Base-by-base conservation (phyloP, 306 rosid species). In the Corylus heterophylla region DNA sequence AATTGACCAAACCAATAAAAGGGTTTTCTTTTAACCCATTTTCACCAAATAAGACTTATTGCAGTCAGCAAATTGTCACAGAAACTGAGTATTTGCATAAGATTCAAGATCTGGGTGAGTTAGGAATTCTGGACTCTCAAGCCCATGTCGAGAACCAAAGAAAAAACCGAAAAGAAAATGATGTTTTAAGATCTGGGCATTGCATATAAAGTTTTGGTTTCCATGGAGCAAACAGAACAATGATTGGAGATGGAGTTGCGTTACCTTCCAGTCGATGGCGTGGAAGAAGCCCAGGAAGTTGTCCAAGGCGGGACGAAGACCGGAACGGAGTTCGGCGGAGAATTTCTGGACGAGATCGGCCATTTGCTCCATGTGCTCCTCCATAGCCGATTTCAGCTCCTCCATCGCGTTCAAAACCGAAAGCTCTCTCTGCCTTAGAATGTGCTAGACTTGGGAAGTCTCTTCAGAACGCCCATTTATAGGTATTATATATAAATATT, bases 181-280 rank as follows among this genome's bases (percentile, higher is more conserved):
- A 59, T 27, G 8, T 42, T 67, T n/a, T 39, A 42, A 67, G 51
- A 67, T 67, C 51, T 67, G 72, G 8, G 72, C 66, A 25, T 12
- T 59, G 66, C 37, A 59, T 25, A 11, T 59, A 12, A 49, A 10
- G 37, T 25, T 59, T 25, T 20, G 66, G 31, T 80, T 77, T 54
- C 44, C 25, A 14, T 22, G 6, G 61, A 39, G 35, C 63, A 51
- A 73, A 74, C 27, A 73, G n/a, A 2, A 22, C 25, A 9, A 10
- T 1, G 8, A 3, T 1, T 39, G 42, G 16, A 20, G 25, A 18
- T 6, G 48, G 20, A 20, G 25, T 22, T 6, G 48, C 47, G 2
- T 13, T 8, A 92, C 98, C 97, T 88, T 91, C 98, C 98, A 95
- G 84, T 92, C 87, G 79, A 95, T 87, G 62, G 98, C 94, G 69